Evolutionary conservation across 495 filamentous ascomycete species (phyloP), one percentile per base, ranked within the genome.

Genomic region (Trichoderma asperelloides): DNA sequence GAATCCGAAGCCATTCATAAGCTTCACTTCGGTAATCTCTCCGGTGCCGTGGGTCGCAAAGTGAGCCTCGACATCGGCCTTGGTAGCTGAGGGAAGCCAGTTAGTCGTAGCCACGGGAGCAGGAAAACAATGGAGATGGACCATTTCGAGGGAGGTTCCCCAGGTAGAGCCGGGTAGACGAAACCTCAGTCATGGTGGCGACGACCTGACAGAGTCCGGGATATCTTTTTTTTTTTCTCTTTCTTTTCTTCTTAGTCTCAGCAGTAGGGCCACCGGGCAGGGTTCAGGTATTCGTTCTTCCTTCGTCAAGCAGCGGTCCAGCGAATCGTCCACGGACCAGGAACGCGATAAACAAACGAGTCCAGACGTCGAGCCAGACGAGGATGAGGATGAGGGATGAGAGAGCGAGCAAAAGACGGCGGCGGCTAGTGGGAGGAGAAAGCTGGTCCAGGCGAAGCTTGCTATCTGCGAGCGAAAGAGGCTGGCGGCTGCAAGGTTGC

Each of bases 1-100:
- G 79, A 98, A 98, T 77, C 95, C 95, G 75, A 98, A 98, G 70
- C 95, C 95, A 76, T 96, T 97, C 96, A 98, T 98, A 70, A 98
- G 88, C 83, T 98, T 98, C 83, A 98, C 93, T 81, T 98, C 95
- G 67, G 89, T 94, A 72, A 98, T 97, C 77, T 96, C 93, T 70
- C 95, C 95, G 71, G 92, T 92, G 69, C 94, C 95, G 86, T 97
- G 91, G 73, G 86, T 91, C 72, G 89, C 89, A 80, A 98, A 98
- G 78, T 98, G 95, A 71, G 90, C 87, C 79, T 97, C 94, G 74
- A 98, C 89, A 74, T 98, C 96, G 76, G 89, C 87, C 81, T 98
- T 98, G 76, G 93, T 96, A 72, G 91, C 93, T 97, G 80, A 72
- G 77, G 65, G 67, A 66, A 23, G 33, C 65, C 55, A 62, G 21